Evolutionary conservation across 225 moss, liverwort and hornwort species (phyloP), one percentile per base, ranked within the genome.

Genomic region (Asterella californica): DNA sequence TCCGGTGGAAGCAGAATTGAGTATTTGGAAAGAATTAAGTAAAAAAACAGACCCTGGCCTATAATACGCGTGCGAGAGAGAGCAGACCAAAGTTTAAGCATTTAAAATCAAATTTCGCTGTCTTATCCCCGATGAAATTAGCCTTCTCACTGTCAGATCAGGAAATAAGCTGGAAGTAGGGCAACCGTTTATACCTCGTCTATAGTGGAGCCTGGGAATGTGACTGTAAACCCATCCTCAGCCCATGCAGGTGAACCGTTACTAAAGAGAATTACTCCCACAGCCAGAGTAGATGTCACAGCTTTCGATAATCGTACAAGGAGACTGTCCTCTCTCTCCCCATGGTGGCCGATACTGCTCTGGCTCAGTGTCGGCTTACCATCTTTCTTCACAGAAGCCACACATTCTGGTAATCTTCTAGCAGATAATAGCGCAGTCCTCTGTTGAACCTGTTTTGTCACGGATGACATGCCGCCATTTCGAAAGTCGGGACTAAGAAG

Each of bases 171-270:
- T 46, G 1, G 18, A 27, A 27, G 48, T 45, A 42, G 42, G 7
- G 24, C n/a, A 36, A 36, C 5, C 33, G 19, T 15, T 53, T 18
- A 38, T 80, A 91, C 96, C 91, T 94, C 96, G 45, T 84, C 86
- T 59, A 91, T 89, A 70, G 79, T 85, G 54, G 94, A 96, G 54
- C 89, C 92, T 46, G 96, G 94, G 69, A 96, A 96, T 70, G 90
- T 94, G 83, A 96, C 86, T 46, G 87, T 92, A 75, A 90, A 87
- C 32, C 85, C 89, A 37, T 90, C 91, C 55, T 53, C 75, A 2
- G 94, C 92, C 83, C 83, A 82, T 0, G 90, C 90, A 81, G 90
- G 73, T 45, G 83, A 65, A 61, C 79, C 82, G 27, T 88, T 68
- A 70, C 92, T 88, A 74, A 92, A 76, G 60, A 91, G 69, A 0